These are phyloP conservation scores for Falciphora oryzae DNA, from an alignment of 2,329 filamentous ascomycete species.

Conservation along the genomic window DNA sequence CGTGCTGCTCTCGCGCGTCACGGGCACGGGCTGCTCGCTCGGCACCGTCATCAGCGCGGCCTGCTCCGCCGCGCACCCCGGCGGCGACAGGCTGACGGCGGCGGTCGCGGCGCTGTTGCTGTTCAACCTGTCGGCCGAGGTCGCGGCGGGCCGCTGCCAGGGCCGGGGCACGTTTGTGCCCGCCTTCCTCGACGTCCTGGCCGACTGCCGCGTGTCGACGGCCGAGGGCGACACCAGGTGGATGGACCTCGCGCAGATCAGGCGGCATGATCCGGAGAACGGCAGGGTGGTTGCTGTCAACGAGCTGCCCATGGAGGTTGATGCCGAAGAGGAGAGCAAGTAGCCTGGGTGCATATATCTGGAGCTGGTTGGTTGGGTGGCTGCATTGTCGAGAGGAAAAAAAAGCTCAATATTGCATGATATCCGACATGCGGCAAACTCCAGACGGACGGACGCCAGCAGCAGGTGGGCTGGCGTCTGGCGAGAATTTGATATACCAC, in stretches of 20 bases:
- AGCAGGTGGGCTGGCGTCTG: too few relatives aligned
- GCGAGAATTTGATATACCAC: too few relatives aligned
- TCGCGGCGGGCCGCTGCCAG: conserved; percentile 60
- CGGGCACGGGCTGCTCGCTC: conserved; percentile 78
- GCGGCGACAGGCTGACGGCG: conserved; percentile 60
- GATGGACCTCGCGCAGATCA: conserved; percentile 9
- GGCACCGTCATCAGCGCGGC: conserved; percentile 76
- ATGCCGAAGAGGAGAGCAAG: too few relatives aligned
- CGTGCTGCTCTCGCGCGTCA: conserved; percentile 61
- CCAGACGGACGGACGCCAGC: too few relatives aligned
- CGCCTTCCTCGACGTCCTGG: conserved; percentile 71
- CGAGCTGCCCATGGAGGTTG: neutral
- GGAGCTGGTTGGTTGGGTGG: too few relatives aligned
- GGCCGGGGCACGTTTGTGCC: conserved; percentile 86
- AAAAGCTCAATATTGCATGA: too few relatives aligned
- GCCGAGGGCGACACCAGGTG: conserved; percentile 16
- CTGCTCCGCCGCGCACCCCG: conserved; percentile 28
- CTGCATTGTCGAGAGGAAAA: too few relatives aligned
- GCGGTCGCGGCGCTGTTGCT: conserved; percentile 67
- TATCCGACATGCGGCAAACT: too few relatives aligned
- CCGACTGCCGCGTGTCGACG: conserved; percentile 25
- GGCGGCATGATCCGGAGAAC: neutral
- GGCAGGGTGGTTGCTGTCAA: neutral
- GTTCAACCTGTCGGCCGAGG: conserved; percentile 70
- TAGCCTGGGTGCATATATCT: too few relatives aligned